A percentile compares a stretch with the other conserved stretches of the same genome.
phyloP scores from a whole-genome alignment of 805 yeast species.

The Lipomyces yamanashiensis region DNA sequence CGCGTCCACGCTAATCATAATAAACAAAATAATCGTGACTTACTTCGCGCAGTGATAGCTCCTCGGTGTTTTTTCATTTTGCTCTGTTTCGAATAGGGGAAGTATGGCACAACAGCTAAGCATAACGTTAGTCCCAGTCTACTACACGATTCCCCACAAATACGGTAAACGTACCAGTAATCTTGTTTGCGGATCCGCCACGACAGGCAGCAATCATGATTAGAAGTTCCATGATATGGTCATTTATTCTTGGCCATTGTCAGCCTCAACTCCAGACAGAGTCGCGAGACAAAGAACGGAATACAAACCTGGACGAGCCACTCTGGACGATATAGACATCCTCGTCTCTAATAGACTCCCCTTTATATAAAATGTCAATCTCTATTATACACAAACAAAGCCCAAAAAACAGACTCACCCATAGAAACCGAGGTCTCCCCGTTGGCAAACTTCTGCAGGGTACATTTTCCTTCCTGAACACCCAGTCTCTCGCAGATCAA shows the following conservation, averaged over 20 bases:
- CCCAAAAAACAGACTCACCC: slow-evolving; percentile 53
- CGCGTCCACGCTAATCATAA: not conserved
- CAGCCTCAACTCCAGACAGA: not conserved
- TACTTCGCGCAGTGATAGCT: slow-evolving; percentile 88
- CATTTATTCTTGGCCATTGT: slow-evolving; percentile 61
- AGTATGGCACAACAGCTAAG: slow-evolving; percentile 92
- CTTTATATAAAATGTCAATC: not conserved
- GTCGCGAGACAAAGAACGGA: too few relatives aligned
- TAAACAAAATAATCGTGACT: not conserved
- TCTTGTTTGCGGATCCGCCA: slow-evolving; percentile 97
- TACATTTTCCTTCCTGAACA: slow-evolving; percentile 90
- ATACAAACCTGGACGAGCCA: slow-evolving; percentile 32
- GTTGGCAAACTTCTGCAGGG: slow-evolving; percentile 88
- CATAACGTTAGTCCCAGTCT: not conserved
- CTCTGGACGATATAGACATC: slow-evolving; percentile 52
- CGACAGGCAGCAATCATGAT: slow-evolving; percentile 93
- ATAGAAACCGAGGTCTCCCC: slow-evolving; percentile 98
- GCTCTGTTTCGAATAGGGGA: slow-evolving; percentile 95
- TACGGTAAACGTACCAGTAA: slow-evolving; percentile 53
- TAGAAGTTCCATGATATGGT: slow-evolving; percentile 93
- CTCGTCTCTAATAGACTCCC: slow-evolving; percentile 77
- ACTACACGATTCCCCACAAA: not conserved
- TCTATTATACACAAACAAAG: not conserved
- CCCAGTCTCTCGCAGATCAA: slow-evolving; percentile 90
- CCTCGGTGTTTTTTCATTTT: slow-evolving; percentile 99